Conservation (phyloP, 768 basidiomycete species). For the Collybia sordida region DNA sequence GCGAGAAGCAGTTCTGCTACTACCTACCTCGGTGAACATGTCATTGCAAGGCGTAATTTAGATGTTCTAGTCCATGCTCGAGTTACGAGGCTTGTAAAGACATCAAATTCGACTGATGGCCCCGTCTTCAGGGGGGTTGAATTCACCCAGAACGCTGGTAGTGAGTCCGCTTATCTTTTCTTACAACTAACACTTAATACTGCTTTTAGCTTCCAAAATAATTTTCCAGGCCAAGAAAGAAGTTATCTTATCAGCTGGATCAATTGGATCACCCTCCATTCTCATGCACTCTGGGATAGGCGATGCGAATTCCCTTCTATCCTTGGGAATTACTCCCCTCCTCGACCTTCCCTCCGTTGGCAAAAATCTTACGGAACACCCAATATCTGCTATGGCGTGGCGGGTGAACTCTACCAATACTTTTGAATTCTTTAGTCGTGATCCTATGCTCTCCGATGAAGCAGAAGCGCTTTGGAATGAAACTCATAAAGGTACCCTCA, state of each 20-base stretch:
- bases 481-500: background rate
- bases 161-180: background rate
- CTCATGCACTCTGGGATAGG: conserved; percentile 29
- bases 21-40: conserved; percentile 19
- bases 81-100: conserved; percentile 19
- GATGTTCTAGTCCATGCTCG: conserved; percentile 20
- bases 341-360: conserved; percentile 27
- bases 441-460: background rate
- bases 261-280: conserved; percentile 25
- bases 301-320: conserved; percentile 10
- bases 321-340: conserved; percentile 14
- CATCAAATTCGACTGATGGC: conserved; percentile 7
- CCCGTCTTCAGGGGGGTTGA: conserved; percentile 24
- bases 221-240: conserved; percentile 23
- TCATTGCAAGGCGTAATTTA: conserved; percentile 18
- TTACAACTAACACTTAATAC: background rate
- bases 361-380: conserved; percentile 27
- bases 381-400: conserved; percentile 13
- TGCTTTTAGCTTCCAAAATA: background rate
- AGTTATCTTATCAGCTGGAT: conserved; percentile 30
- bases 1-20: conserved; percentile 25
- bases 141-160: conserved; percentile 11
- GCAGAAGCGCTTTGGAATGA: background rate
- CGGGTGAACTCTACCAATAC: conserved; percentile 15
- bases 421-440: conserved; percentile 8